Evolutionary conservation across 192 early-diverging fungal genomes (phyloP), one percentile per base, ranked within the genome.

Genomic region (Paraglomus brasilianum): DNA sequence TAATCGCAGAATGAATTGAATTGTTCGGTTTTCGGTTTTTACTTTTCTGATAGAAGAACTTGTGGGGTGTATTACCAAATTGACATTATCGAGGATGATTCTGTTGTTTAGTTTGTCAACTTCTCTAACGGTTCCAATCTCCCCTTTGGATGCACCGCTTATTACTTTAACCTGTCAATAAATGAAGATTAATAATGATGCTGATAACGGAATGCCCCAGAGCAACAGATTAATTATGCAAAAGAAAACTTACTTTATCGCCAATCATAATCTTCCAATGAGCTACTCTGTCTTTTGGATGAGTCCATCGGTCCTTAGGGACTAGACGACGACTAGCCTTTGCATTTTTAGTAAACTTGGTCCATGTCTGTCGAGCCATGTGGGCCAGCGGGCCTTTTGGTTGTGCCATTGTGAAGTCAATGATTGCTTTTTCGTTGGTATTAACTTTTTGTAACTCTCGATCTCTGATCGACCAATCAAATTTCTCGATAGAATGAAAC

Each of bases 101-200:
- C 52, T 69, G 46, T 69, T 69, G 2, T 40, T 57, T 19, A 36
- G 57, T 45, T 44, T 69, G 46, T 69, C 66, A 15, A 69, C 11
- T 24, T 41, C 38, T 19, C 36, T 43, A 11, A 69, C 52, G 43
- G 43, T 69, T 56, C 66, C 66, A 13, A 69, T 43, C 57, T 69
- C n/a, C 24, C 30, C 9, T 56, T 69, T 69, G 39, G 39, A 41
- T 39, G 44, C 17, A 42, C 66, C 66, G n/a, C 42, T 19, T 1
- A 69, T 69, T 45, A 69, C 13, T 69, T 69, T 69, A 21, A 69
- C 66, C 53, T 65, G 8, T 59, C 6, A 21, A 7, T 38, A n/a
- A n/a, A n/a, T n/a, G n/a, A n/a, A n/a, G n/a, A n/a, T n/a, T n/a
- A n/a, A n/a, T n/a, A n/a, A n/a, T 53, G 6, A n/a, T 7, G 41